phyloP scores from a whole-genome alignment of 2,329 filamentous ascomycete genomes.

The Nemania sp. region DNA sequence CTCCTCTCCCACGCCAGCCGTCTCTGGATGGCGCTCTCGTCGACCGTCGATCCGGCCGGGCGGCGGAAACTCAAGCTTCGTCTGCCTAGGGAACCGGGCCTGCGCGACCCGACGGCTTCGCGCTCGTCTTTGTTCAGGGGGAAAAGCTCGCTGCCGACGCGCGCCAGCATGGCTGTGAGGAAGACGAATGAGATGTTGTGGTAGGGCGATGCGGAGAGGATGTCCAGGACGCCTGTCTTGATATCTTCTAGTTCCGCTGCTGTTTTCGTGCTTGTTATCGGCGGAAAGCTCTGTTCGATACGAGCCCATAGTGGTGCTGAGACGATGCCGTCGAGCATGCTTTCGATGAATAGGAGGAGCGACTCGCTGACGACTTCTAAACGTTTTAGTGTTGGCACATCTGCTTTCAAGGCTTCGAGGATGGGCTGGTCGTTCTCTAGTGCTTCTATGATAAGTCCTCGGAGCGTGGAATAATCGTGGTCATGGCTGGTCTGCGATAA shows the following conservation, averaged over 20 bases:
- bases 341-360: slow-evolving; percentile 73
- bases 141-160: slow-evolving; percentile 53
- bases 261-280: slow-evolving; percentile 36
- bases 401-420: slow-evolving; percentile 61
- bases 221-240: slow-evolving; percentile 67
- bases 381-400: slow-evolving; percentile 66
- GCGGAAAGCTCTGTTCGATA: slow-evolving; percentile 61
- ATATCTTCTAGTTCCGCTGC: slow-evolving; percentile 44
- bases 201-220: slow-evolving; percentile 69
- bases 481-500: slow-evolving; percentile 35
- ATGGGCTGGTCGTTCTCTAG: slow-evolving; percentile 72
- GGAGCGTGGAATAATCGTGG: slow-evolving; percentile 34
- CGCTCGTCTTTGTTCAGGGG: slow-evolving; percentile 45
- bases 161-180: slow-evolving; percentile 73
- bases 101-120: slow-evolving; percentile 38
- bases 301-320: slow-evolving; percentile 70
- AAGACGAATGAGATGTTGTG: slow-evolving; percentile 92
- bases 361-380: slow-evolving; percentile 75
- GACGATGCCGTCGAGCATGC: slow-evolving; percentile 79
- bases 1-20: slow-evolving; percentile 62
- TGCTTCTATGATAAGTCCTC: slow-evolving; percentile 58
- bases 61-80: slow-evolving; percentile 53
- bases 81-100: slow-evolving; percentile 39
- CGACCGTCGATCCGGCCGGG: slow-evolving; percentile 32
- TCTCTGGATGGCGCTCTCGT: slow-evolving; percentile 54